phyloP scores from a whole-genome alignment of 176 grass and related monocot genomes.

The Triticum urartu region DNA sequence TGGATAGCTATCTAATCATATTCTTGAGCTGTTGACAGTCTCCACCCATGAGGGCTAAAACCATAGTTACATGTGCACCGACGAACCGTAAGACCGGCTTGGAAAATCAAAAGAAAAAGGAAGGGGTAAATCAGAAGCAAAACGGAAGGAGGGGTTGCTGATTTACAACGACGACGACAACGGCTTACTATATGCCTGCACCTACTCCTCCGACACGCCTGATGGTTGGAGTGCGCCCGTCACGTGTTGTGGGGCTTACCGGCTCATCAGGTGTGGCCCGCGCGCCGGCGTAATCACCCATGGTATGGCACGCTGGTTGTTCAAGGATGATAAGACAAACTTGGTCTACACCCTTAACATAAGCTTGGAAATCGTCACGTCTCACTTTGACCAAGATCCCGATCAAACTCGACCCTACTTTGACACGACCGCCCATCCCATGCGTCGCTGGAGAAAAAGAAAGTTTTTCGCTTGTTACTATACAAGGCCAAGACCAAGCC shows the following conservation, averaged over 20 bases:
- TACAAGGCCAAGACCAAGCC: not conserved
- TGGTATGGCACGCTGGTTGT: not conserved
- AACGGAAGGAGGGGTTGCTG: too few relatives aligned
- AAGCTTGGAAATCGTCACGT: not conserved
- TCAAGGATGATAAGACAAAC: not conserved
- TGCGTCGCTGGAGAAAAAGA: not conserved
- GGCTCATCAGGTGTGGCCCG: not conserved
- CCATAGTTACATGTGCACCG: too few relatives aligned
- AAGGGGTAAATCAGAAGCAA: too few relatives aligned
- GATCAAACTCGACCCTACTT: not conserved
- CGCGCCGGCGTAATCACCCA: not conserved
- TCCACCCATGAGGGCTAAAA: too few relatives aligned
- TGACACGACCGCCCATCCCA: not conserved
- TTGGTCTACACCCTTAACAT: not conserved
- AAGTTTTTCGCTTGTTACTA: not conserved
- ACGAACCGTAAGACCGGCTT: too few relatives aligned
- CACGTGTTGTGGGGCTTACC: not conserved
- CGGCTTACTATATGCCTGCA: not conserved
- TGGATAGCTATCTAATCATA: too few relatives aligned
- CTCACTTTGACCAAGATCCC: not conserved
- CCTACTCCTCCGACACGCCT: not conserved
- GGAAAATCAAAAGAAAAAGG: too few relatives aligned
- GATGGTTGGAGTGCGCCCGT: not conserved
- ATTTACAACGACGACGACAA: not conserved
- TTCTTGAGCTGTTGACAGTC: too few relatives aligned